Conservation (phyloP, 768 basidiomycete species). For the Trametopsis cervina region DNA sequence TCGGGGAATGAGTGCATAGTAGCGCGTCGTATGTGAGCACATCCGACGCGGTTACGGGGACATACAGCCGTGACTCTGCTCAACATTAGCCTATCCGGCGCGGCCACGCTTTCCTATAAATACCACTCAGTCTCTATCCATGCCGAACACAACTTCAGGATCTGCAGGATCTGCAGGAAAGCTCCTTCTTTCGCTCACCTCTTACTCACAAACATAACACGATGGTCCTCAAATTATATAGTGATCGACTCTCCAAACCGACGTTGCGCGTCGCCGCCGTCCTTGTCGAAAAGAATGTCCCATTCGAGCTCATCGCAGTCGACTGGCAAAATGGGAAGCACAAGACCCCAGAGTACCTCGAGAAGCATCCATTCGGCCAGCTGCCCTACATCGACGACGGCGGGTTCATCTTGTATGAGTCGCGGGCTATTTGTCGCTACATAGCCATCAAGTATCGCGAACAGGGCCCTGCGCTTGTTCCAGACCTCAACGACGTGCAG, state of each 20-base stretch:
- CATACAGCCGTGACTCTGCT: too few relatives aligned
- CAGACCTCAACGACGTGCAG: conserved; percentile 27
- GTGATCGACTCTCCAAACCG: conserved; percentile 34
- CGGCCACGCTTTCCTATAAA: too few relatives aligned
- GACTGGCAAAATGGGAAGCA: conserved; percentile 37
- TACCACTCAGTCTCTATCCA: too few relatives aligned
- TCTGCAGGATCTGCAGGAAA: too few relatives aligned
- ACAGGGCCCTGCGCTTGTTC: conserved; percentile 47
- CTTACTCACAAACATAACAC: too few relatives aligned
- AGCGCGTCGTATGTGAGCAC: too few relatives aligned
- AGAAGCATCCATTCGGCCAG: conserved; percentile 58
- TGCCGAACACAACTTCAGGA: too few relatives aligned
- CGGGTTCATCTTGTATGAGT: conserved; percentile 55
- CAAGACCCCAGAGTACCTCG: conserved; percentile 34
- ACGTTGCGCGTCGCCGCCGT: conserved; percentile 45
- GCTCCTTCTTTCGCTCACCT: too few relatives aligned
- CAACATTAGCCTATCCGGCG: too few relatives aligned
- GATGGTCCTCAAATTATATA: conserved; percentile 35
- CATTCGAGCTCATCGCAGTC: conserved; percentile 43
- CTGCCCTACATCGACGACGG: conserved; percentile 56
- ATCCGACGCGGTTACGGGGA: too few relatives aligned
- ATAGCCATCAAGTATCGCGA: conserved; percentile 42
- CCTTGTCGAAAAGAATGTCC: conserved; percentile 48
- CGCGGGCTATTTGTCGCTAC: conserved; percentile 55
- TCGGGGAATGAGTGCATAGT: too few relatives aligned